phyloP scores from a whole-genome alignment of 1,139 yeast genomes.

The Candida albicans region DNA sequence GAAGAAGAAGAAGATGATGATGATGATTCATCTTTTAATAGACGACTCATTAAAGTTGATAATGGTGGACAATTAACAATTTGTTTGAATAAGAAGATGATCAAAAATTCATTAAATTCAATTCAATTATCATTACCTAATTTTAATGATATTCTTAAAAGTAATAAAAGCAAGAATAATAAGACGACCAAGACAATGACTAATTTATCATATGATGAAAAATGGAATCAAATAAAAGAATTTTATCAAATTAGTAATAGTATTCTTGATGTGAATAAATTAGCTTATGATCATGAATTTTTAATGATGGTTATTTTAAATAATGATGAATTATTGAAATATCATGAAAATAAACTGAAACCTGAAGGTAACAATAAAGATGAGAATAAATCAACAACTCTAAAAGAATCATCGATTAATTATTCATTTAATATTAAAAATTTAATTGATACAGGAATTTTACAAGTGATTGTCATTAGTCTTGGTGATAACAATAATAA shows the following conservation, averaged over 20 bases:
- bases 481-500: conserved; percentile 22
- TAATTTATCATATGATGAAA: neutral
- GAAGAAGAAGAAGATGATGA: conserved; percentile 39
- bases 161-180: conserved; percentile 8
- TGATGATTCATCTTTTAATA: conserved; percentile 43
- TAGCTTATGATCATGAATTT: conserved; percentile 61
- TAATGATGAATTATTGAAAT: conserved; percentile 58
- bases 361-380: conserved; percentile 11
- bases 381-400: too few relatives aligned
- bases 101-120: conserved; percentile 45
- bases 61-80: conserved; percentile 38
- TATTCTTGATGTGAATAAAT: conserved; percentile 14
- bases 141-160: neutral
- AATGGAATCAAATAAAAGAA: conserved; percentile 22
- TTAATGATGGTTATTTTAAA: conserved; percentile 56
- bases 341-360: conserved; percentile 21
- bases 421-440: conserved; percentile 51
- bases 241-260: conserved; percentile 20
- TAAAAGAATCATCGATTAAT: neutral
- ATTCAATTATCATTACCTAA: conserved; percentile 7
- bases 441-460: conserved; percentile 57
- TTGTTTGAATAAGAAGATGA: conserved; percentile 51
- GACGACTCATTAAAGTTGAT: conserved; percentile 48
- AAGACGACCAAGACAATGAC: neutral
- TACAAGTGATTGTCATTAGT: conserved; percentile 58